These are phyloP conservation scores for Fusarium sp. DNA, from an alignment of 2,329 filamentous ascomycete species.

Conservation along the genomic window DNA sequence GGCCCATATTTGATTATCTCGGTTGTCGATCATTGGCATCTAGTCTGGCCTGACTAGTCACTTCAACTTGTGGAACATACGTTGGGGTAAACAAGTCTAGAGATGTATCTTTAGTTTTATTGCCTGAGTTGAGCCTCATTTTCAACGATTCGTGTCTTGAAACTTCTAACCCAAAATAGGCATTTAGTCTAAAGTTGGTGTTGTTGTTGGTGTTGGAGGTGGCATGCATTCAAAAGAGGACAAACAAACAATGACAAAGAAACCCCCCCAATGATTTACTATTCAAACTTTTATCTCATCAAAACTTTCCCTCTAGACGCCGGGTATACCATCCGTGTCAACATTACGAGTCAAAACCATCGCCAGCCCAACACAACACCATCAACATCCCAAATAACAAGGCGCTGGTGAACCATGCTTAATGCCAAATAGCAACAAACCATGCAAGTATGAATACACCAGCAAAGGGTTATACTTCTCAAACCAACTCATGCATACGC, in stretches of 20 bases:
- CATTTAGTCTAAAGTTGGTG: not conserved
- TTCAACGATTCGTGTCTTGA: not conserved
- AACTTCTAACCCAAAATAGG: not conserved
- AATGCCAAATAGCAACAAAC: not conserved
- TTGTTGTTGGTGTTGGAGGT: too few relatives aligned
- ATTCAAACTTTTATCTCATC: slow-evolving; percentile 26
- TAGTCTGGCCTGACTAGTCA: slow-evolving; percentile 7
- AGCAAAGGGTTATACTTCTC: not conserved
- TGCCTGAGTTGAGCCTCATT: not conserved
- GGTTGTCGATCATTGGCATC: slow-evolving; percentile 9
- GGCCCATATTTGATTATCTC: slow-evolving; percentile 34
- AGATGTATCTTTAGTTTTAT: not conserved
- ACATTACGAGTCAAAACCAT: slow-evolving; percentile 10
- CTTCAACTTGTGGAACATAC: slow-evolving; percentile 2
- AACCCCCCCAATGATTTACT: slow-evolving; percentile 10
- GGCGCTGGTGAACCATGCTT: slow-evolving; percentile 4
- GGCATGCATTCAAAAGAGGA: not conserved
- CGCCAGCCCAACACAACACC: slow-evolving; percentile 5
- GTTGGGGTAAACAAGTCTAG: not conserved
- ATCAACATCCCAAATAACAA: slow-evolving; percentile 4
- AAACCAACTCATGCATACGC: slow-evolving; percentile 37
- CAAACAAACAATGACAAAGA: not conserved
- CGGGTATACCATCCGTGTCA: slow-evolving; percentile 35
- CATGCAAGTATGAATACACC: not conserved
- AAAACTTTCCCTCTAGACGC: slow-evolving; percentile 18